These are phyloP conservation scores for Erucastrum elatum DNA, from an alignment of 345 rosid species.

Conservation along the genomic window DNA sequence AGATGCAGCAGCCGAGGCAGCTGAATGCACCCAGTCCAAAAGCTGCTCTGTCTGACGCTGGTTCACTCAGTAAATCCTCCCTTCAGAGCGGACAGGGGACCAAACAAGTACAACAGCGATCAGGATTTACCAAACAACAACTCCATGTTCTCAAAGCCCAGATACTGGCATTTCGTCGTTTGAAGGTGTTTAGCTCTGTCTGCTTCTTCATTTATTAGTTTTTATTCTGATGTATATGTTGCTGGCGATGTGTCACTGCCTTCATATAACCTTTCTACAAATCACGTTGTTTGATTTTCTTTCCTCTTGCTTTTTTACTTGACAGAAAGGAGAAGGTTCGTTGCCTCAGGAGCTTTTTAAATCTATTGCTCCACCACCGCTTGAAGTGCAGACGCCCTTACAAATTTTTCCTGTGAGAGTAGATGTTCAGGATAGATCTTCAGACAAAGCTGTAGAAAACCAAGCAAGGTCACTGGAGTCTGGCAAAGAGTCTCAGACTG, in stretches of 20 bases:
- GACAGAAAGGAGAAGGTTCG: constrained; percentile 89
- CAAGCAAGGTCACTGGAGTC: constrained; percentile 58
- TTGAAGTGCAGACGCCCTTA: constrained; percentile 67
- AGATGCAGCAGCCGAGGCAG: constrained; percentile 69
- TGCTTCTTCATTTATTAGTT: constrained; percentile 1
- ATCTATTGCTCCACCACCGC: constrained; percentile 88
- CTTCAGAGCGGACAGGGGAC: constrained; percentile 57
- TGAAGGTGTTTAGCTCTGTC: constrained; percentile 61
- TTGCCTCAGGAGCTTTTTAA: constrained; percentile 94
- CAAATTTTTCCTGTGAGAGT: constrained; percentile 53
- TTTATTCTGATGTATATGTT: neutral
- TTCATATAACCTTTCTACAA: constrained; percentile 10
- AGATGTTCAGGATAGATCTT: constrained; percentile 59
- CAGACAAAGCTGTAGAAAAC: constrained; percentile 60
- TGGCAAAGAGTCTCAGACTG: constrained; percentile 53
- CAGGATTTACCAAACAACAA: constrained; percentile 90
- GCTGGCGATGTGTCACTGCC: constrained; percentile 10
- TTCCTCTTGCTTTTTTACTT: constrained; percentile 33
- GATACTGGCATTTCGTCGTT: constrained; percentile 90
- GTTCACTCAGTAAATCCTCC: constrained; percentile 40
- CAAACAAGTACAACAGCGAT: constrained; percentile 56
- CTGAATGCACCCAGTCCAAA: constrained; percentile 60
- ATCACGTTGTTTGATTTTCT: constrained; percentile 17
- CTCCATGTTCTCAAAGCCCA: constrained; percentile 98
- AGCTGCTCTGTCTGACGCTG: constrained; percentile 56